Evolutionary conservation across 116 monocot species (phyloP).

Genomic region (Iris pallida): DNA sequence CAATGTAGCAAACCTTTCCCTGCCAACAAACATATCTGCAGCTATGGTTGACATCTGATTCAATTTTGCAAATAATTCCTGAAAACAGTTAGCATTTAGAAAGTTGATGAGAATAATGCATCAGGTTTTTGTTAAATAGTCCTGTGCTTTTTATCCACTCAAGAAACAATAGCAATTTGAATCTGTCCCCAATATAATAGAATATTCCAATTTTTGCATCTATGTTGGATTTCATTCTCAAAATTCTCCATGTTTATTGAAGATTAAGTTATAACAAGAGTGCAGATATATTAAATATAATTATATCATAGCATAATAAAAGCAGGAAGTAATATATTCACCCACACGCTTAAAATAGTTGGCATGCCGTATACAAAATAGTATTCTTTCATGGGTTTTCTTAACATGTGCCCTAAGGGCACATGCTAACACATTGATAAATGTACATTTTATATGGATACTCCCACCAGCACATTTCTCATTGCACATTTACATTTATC

Average conservation of each 20-base stretch:
- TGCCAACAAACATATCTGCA: slow-evolving; percentile 86
- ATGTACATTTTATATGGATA: too few species aligned
- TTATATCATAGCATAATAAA: too few species aligned
- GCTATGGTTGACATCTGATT: slow-evolving; percentile 75
- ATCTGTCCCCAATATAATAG: neutral
- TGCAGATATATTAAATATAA: too few species aligned
- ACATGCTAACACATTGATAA: too few species aligned
- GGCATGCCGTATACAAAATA: too few species aligned
- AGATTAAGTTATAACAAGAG: neutral
- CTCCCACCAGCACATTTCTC: too few species aligned
- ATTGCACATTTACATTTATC: too few species aligned
- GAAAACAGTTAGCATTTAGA: slow-evolving; percentile 13
- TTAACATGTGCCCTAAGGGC: too few species aligned
- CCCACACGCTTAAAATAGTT: too few species aligned
- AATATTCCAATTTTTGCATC: too few species aligned
- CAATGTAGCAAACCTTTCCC: slow-evolving; percentile 89
- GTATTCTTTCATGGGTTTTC: too few species aligned
- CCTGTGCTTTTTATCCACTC: neutral
- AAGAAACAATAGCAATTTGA: neutral
- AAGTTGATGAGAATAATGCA: neutral
- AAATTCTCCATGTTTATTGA: neutral
- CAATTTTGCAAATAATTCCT: slow-evolving; percentile 86
- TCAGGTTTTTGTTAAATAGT: neutral
- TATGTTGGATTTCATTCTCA: neutral
- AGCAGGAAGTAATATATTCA: too few species aligned